Conservation (phyloP, 176 grass and related monocot species). For the Musa beccarii region DNA sequence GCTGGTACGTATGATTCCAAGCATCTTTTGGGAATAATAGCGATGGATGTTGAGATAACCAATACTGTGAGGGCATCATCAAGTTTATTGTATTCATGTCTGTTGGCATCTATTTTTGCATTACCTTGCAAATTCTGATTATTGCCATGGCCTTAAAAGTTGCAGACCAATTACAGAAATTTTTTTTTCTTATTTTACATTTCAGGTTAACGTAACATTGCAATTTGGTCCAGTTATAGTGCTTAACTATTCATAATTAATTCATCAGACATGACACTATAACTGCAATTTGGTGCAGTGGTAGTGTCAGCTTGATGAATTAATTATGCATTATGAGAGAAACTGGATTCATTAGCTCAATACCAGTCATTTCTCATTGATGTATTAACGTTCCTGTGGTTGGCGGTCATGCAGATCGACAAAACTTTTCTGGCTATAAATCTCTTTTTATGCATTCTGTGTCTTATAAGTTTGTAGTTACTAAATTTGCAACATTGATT, state of each 20-base stretch:
- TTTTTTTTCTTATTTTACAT: neutral
- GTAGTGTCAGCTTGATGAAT: neutral
- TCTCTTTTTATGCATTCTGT: neutral
- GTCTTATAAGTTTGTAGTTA: neutral
- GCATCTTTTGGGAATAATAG: conserved; percentile 81
- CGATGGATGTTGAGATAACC: conserved; percentile 87
- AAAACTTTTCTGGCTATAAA: neutral
- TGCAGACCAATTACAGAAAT: neutral
- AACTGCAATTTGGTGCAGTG: neutral
- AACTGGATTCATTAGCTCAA: neutral
- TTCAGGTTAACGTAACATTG: neutral
- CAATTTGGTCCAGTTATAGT: neutral
- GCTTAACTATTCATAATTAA: no score
- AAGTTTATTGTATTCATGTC: neutral
- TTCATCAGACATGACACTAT: no score
- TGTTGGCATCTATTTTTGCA: neutral
- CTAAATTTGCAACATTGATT: neutral
- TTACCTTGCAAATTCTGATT: neutral
- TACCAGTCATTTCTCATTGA: neutral
- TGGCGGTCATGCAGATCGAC: conserved; percentile 64
- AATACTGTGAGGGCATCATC: conserved; percentile 82
- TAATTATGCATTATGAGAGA: neutral
- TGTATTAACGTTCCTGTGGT: conserved; percentile 51
- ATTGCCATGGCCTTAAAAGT: neutral
- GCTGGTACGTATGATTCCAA: conserved; percentile 85